Evolutionary conservation across 306 rosid species (phyloP).

Genomic region (Cucumis cinereus): DNA sequence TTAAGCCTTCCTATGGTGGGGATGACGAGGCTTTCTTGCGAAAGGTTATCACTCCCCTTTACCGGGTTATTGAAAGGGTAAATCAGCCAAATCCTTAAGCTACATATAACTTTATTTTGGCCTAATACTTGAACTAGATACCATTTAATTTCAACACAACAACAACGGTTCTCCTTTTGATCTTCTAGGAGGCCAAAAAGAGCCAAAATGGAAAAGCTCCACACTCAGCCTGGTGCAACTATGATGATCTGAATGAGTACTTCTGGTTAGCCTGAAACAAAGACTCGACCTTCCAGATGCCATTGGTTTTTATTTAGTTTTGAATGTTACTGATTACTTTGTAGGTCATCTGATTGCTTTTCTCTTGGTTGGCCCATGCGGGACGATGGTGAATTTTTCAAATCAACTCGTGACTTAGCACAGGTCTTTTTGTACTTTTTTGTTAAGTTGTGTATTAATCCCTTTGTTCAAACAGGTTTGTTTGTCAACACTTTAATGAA

Average conservation of each 20-base stretch:
- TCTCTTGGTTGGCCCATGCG: conserved; percentile 99
- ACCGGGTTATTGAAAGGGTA: conserved; percentile 73
- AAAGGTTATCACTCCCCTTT: conserved; percentile 77
- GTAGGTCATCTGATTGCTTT: conserved; percentile 82
- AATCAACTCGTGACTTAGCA: conserved; percentile 47
- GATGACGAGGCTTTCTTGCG: conserved; percentile 92
- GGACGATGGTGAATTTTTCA: conserved; percentile 91
- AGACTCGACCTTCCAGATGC: conserved; percentile 3
- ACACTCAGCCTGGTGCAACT: conserved; percentile 83
- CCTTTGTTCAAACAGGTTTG: neutral
- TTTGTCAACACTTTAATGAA: neutral
- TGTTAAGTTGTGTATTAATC: neutral
- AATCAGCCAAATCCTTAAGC: conserved; percentile 6
- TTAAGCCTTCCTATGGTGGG: conserved; percentile 97
- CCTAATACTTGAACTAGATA: too few species aligned
- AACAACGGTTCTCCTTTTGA: conserved; percentile 9
- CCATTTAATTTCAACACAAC: neutral
- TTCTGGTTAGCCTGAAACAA: conserved; percentile 60
- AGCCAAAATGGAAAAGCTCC: conserved; percentile 66
- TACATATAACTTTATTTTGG: conserved; percentile 13
- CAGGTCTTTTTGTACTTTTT: conserved; percentile 22
- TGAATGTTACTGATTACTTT: neutral
- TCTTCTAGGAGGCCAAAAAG: conserved; percentile 59
- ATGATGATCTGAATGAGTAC: conserved; percentile 92
- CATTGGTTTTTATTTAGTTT: neutral